phyloP scores from a whole-genome alignment of 1,284 basidiomycete genomes.

The Bondarzewia mesenterica region DNA sequence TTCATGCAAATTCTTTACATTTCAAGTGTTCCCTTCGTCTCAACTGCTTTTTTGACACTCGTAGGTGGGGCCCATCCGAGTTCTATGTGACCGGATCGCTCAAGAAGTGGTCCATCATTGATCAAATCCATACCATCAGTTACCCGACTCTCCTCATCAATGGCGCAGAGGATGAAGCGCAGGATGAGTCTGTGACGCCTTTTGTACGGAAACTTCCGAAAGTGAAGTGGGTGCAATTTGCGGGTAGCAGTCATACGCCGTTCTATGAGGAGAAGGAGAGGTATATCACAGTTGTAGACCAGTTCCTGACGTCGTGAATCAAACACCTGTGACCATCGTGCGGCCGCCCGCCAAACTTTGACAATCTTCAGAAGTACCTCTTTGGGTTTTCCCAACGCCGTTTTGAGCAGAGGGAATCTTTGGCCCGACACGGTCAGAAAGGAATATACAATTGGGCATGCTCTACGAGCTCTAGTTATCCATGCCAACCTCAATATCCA shows the following conservation, averaged over 20 bases:
- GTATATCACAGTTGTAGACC: conserved; percentile 15
- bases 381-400: too few species aligned
- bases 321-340: too few species aligned
- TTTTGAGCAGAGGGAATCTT: too few species aligned
- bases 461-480: too few species aligned
- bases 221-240: conserved; percentile 21
- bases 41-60: background rate
- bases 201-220: conserved; percentile 36
- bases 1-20: background rate
- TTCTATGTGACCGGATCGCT: conserved; percentile 40
- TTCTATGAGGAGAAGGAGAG: conserved; percentile 22
- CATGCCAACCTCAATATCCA: too few species aligned
- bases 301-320: conserved; percentile 14
- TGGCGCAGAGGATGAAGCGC: conserved; percentile 41
- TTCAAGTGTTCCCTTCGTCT: conserved; percentile 5
- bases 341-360: too few species aligned
- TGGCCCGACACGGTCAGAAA: too few species aligned
- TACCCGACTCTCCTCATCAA: conserved; percentile 45
- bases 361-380: too few species aligned
- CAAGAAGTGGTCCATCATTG: conserved; percentile 39
- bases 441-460: too few species aligned
- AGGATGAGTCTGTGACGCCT: conserved; percentile 34
- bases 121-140: conserved; percentile 34
- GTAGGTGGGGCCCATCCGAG: conserved; percentile 45
- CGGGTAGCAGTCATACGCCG: conserved; percentile 20